A percentile compares a stretch with the other conserved stretches of the same genome.
These are phyloP conservation scores for Acer yangbiense DNA, from an alignment of 345 rosid genomes.

Conservation along the genomic window DNA sequence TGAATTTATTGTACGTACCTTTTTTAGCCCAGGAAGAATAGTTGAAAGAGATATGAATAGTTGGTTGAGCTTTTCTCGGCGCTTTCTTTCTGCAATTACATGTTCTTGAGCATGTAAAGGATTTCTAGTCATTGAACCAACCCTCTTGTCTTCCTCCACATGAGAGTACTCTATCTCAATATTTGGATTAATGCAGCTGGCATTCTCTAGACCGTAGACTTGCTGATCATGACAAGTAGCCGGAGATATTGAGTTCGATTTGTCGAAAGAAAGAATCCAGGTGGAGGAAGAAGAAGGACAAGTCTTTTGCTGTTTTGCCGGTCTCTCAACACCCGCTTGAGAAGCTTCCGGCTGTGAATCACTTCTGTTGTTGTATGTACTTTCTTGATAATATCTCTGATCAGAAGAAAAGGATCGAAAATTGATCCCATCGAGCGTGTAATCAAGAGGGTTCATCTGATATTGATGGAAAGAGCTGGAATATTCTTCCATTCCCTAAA, in stretches of 20 bases:
- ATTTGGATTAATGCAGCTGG: conserved; percentile 19
- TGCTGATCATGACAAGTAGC: conserved; percentile 15
- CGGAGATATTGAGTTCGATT: conserved; percentile 26
- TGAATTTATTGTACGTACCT: conserved; percentile 34
- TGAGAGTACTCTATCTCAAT: conserved; percentile 5
- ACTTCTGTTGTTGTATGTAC: not conserved
- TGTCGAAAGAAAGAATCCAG: conserved; percentile 50
- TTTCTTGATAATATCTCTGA: conserved; percentile 13
- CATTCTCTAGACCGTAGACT: conserved; percentile 12
- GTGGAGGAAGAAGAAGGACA: conserved; percentile 35
- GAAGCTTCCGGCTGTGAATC: not conserved
- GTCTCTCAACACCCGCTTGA: conserved; percentile 20
- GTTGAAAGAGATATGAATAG: conserved; percentile 70
- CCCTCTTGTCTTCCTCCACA: conserved; percentile 5
- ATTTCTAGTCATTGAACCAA: conserved; percentile 26
- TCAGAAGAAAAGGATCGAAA: conserved; percentile 29
- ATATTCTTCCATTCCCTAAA: conserved; percentile 41
- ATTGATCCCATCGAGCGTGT: conserved; percentile 31
- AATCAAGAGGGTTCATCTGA: conserved; percentile 30
- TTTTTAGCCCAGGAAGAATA: conserved; percentile 76
- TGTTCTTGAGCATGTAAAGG: conserved; percentile 65
- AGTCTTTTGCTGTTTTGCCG: conserved; percentile 40
- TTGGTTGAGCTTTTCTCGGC: conserved; percentile 75
- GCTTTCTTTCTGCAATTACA: conserved; percentile 78
- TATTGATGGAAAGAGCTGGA: conserved; percentile 24